These are phyloP conservation scores for Leccinum olivaceopallidum DNA, from an alignment of 768 basidiomycete genomes.

Conservation along the genomic window DNA sequence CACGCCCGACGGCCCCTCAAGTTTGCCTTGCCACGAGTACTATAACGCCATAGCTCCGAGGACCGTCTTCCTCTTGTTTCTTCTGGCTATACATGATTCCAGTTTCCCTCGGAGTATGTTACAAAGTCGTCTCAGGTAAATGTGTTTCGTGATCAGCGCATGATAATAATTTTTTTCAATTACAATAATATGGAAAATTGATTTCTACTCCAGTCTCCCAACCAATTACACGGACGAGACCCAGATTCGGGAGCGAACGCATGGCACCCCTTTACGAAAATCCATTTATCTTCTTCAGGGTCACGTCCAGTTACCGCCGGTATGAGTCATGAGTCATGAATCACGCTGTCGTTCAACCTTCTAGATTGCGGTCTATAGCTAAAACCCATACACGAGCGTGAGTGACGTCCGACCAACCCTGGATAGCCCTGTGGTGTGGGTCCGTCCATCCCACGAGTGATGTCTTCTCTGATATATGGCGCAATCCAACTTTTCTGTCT, in stretches of 20 bases:
- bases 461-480: neutral
- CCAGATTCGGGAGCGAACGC: neutral
- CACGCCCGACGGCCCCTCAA: neutral
- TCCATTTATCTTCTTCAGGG: neutral
- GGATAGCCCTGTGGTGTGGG: neutral
- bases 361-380: neutral
- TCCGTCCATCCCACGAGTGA: neutral
- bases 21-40: neutral
- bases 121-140: neutral
- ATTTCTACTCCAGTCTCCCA: neutral
- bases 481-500: neutral
- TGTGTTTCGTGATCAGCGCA: neutral
- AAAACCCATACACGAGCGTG: neutral
- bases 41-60: neutral
- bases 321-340: neutral
- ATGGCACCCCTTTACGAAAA: neutral
- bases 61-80: neutral
- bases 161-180: too few species aligned
- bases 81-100: neutral
- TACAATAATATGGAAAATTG: too few species aligned
- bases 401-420: conserved; percentile 1
- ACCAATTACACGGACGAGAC: neutral
- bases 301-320: neutral
- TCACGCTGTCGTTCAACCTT: neutral
- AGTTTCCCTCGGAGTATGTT: neutral